Conservation (phyloP, 1,284 basidiomycete species). For the Marasmius tenuissimus region DNA sequence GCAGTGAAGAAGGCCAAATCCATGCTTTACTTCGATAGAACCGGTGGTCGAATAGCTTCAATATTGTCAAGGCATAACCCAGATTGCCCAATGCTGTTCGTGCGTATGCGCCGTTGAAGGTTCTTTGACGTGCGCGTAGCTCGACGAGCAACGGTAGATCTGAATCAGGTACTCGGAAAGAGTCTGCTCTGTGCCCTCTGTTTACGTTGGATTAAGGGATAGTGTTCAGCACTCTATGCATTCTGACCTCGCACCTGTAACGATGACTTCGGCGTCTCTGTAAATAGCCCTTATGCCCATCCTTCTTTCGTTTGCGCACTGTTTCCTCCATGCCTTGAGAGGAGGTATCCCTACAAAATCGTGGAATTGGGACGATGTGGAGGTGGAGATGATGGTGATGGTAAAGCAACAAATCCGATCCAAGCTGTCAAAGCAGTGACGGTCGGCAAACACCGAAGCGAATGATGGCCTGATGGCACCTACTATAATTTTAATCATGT, state of each 20-base stretch:
- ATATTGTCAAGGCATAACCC: slow-evolving; percentile 71
- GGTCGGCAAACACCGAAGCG: too few relatives aligned
- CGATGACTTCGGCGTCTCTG: neutral
- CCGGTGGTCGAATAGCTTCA: slow-evolving; percentile 74
- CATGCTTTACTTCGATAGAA: slow-evolving; percentile 61
- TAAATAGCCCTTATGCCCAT: neutral
- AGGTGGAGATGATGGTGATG: too few relatives aligned
- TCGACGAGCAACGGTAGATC: slow-evolving; percentile 74
- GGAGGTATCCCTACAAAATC: too few relatives aligned
- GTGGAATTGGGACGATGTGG: too few relatives aligned
- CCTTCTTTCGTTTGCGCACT: neutral
- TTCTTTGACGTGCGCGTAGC: slow-evolving; percentile 75
- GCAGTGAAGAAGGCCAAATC: neutral
- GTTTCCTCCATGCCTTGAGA: neutral
- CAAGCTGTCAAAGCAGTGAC: too few relatives aligned
- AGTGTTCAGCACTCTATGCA: neutral
- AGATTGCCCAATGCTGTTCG: slow-evolving; percentile 75
- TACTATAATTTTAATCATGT: too few relatives aligned
- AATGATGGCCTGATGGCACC: too few relatives aligned
- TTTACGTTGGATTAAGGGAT: neutral
- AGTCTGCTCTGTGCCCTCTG: slow-evolving; percentile 61
- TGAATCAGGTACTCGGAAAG: slow-evolving; percentile 44
- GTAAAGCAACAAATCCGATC: too few relatives aligned
- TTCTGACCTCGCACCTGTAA: neutral
- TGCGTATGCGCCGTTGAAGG: slow-evolving; percentile 80